Evolutionary conservation across 495 filamentous ascomycete genomes (phyloP), one percentile per base, ranked within the genome.

Genomic region (Penicillium arizonense): DNA sequence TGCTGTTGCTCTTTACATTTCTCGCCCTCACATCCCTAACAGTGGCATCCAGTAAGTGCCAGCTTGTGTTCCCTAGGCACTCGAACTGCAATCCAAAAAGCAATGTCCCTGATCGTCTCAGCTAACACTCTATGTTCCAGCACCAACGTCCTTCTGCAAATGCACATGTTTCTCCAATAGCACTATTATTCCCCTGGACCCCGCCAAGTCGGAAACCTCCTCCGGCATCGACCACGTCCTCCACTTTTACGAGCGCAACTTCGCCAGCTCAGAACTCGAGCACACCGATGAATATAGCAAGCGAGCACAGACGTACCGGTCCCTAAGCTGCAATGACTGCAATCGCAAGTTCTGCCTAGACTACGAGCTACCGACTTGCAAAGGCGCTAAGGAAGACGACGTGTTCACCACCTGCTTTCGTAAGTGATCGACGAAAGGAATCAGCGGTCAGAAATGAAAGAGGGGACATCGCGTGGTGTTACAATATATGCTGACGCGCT

Each of bases 131-230:
- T 42, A n/a, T 46, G 14, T 34, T 42, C 2, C 23, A 77, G 74
- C 68, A n/a, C 75, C 90, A 14, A 88, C 88, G 20, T 89, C 90
- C 32, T 97, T 96, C 76, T 98, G 94, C 84, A 98, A 97, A 87
- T 98, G 94, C 72, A 96, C 88, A 50, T 97, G 94, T 75, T 87
- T 88, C 76, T 82, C 82, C 47, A 96, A 97, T 74, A 89, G 84
- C 76, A 96, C 88, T 50, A 91, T 97, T 55, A 96, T 98, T 64
- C 67, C 76, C 49, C 69, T 71, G 40, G 58, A 72, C 35, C 63
- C 65, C 23, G 61, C 50, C 13, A 65, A 70, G 24, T 54, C 63
- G 40, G 62, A 59, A 44, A 32, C 11, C 40, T 58, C 55, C 38
- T 57, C 47, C 20, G 46, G 61, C 10, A 41, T 59, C 11, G 45